Conservation (phyloP, 768 basidiomycete genomes). For the Mrakia blollopis region DNA sequence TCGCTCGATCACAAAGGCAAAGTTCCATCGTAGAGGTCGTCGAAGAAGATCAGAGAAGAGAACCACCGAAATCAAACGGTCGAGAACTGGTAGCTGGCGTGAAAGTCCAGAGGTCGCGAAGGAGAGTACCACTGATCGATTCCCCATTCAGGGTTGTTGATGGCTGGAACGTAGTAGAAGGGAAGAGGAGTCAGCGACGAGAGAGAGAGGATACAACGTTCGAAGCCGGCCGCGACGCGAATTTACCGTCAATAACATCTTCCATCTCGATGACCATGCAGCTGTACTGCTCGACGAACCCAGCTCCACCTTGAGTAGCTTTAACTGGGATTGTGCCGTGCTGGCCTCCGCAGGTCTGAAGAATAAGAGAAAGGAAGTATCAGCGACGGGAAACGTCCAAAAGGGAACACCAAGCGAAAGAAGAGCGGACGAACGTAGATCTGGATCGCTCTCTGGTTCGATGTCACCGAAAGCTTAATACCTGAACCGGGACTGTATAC, state of each 20-base stretch:
- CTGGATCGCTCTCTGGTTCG: slow-evolving; percentile 16
- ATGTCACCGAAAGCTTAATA: slow-evolving; percentile 15
- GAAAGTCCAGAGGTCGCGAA: slow-evolving; percentile 7
- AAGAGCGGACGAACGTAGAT: slow-evolving; percentile 5
- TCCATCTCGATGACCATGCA: slow-evolving; percentile 31
- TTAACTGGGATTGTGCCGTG: slow-evolving; percentile 11
- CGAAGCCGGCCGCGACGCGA: neutral
- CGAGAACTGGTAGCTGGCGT: slow-evolving; percentile 23
- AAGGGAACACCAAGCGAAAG: neutral
- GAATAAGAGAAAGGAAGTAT: too few species aligned
- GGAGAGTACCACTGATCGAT: slow-evolving; percentile 27
- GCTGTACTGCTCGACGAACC: slow-evolving; percentile 9
- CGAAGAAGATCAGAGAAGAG: neutral
- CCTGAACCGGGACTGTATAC: neutral
- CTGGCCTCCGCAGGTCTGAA: slow-evolving; percentile 22
- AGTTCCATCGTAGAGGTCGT: neutral
- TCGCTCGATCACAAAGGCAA: neutral
- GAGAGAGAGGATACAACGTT: neutral
- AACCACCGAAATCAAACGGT: neutral
- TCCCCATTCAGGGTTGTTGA: slow-evolving; percentile 12
- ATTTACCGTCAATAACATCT: slow-evolving; percentile 22
- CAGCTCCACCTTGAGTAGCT: neutral
- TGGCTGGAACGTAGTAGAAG: neutral
- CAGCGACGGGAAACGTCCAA: too few species aligned
- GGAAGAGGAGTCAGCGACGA: neutral